Conservation (phyloP, 805 yeast species). For the Tetrapisispora namnaoensis region DNA sequence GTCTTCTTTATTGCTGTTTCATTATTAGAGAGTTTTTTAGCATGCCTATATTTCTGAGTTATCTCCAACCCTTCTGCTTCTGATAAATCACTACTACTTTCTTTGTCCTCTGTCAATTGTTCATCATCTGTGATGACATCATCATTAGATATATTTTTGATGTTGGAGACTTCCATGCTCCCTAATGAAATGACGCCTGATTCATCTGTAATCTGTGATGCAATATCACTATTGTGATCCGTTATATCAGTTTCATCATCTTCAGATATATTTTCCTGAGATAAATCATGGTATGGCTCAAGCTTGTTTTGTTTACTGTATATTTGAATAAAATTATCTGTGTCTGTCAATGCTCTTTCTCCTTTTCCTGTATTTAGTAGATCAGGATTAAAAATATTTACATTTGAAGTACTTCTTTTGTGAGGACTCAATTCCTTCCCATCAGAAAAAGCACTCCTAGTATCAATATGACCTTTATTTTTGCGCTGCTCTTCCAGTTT, state of each 20-base stretch:
- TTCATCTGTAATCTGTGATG: conserved; percentile 2
- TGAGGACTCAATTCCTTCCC: neutral
- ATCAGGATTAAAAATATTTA: conserved; percentile 12
- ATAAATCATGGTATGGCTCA: neutral
- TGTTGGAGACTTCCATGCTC: conserved; percentile 2
- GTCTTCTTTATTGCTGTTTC: neutral
- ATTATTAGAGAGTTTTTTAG: neutral
- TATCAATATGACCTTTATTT: neutral
- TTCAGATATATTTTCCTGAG: neutral
- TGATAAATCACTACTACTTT: neutral
- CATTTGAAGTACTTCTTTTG: conserved; percentile 18
- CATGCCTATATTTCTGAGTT: neutral
- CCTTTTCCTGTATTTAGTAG: conserved; percentile 4
- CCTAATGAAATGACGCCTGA: conserved; percentile 7
- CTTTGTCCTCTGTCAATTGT: neutral
- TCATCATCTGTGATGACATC: neutral
- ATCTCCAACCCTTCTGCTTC: neutral
- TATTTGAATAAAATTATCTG: conserved; percentile 23
- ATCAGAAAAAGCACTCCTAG: neutral
- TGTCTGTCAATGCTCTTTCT: conserved; percentile 26
- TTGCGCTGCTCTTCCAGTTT: conserved; percentile 5
- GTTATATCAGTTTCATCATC: neutral
- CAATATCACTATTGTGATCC: neutral
- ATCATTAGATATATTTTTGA: conserved; percentile 2
- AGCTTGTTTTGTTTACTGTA: neutral